A percentile compares a stretch with the other conserved stretches of the same genome.
These are phyloP conservation scores for Venturiaceae sp. DNA, from an alignment of 2,329 filamentous ascomycete genomes.

Conservation along the genomic window DNA sequence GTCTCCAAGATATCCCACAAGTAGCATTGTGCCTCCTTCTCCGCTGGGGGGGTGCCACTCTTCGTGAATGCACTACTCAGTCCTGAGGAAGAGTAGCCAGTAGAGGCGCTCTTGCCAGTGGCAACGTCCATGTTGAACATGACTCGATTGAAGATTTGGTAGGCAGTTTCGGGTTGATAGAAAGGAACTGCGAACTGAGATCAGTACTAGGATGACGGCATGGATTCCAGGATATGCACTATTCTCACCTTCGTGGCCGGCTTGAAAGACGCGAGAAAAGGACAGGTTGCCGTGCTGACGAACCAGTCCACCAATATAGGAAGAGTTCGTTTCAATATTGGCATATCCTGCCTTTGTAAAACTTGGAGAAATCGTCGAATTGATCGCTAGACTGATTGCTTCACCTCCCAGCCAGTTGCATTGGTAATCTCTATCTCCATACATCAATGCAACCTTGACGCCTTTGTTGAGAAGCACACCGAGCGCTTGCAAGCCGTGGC, in stretches of 20 bases:
- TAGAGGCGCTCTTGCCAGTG: constrained; percentile 32
- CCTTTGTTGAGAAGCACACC: constrained; percentile 45
- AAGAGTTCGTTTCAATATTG: constrained; percentile 14
- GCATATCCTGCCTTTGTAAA: constrained; percentile 43
- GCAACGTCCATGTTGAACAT: constrained; percentile 43
- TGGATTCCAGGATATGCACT: too few species aligned
- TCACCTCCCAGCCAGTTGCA: constrained; percentile 51
- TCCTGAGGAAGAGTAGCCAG: not conserved
- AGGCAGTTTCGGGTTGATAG: constrained; percentile 46
- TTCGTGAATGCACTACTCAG: not conserved
- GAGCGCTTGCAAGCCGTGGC: constrained; percentile 37
- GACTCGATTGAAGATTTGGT: constrained; percentile 43
- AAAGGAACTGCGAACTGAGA: constrained; percentile 27
- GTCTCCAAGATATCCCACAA: constrained; percentile 25
- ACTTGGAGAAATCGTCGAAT: constrained; percentile 30
- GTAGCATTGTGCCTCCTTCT: constrained; percentile 27
- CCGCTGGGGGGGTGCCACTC: not conserved
- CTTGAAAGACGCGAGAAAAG: constrained; percentile 16
- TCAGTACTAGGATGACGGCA: too few species aligned
- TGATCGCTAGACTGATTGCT: constrained; percentile 37
- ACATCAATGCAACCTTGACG: constrained; percentile 45
- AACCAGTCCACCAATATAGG: constrained; percentile 18
- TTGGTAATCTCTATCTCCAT: constrained; percentile 46
- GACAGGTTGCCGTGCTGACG: constrained; percentile 20
- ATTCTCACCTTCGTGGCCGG: constrained; percentile 9